Evolutionary conservation across 1,139 yeast species (phyloP), one percentile per base, ranked within the genome.

Genomic region (Suzukiozyma palmioleophila): DNA sequence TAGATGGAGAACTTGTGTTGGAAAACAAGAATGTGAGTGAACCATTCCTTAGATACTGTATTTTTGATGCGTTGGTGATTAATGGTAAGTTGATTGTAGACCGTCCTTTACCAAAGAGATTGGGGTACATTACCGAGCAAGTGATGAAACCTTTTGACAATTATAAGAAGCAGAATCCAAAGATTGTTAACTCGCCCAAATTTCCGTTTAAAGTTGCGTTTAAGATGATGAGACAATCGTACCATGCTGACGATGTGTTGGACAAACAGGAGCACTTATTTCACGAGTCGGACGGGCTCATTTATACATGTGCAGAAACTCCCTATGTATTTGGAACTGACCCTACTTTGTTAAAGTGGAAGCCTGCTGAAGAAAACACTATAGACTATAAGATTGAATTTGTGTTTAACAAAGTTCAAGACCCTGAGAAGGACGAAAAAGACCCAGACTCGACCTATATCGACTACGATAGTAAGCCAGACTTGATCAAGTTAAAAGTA

Each of bases 331-430:
- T 82, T 48, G 97, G 97, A 10, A 90, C 97, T 0, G 97, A 92
- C 58, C 75, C 78, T 3, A 78, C 84, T 2, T 59, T 85, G 36
- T 64, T 94, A 41, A 94, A 94, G 60, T 94, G 99, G 99, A 94
- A 94, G 54, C 97, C 98, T 0, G 89, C 95, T 8, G 86, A 87
- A 44, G 98, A 92, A 60, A 94, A 94, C 53, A 83, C 97, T 0
- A 76, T 94, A 27, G 99, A 94, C 61, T 92, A 87, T 61, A 82
- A 83, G 55, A 59, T 94, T 44, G 76, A 77, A 29, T 60, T 92
- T 37, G 77, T 77, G 18, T 89, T 90, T 52, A 81, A 83, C 11
- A 53, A 66, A 37, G 84, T 59, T 42, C 79, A 77, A 38, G 96
- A 88, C 54, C 78, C 80, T 2, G 87, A 84, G 41, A 57, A 81